Evolutionary conservation across 2,329 filamentous ascomycete species (phyloP).

Genomic region (Epichloe aotearoae): DNA sequence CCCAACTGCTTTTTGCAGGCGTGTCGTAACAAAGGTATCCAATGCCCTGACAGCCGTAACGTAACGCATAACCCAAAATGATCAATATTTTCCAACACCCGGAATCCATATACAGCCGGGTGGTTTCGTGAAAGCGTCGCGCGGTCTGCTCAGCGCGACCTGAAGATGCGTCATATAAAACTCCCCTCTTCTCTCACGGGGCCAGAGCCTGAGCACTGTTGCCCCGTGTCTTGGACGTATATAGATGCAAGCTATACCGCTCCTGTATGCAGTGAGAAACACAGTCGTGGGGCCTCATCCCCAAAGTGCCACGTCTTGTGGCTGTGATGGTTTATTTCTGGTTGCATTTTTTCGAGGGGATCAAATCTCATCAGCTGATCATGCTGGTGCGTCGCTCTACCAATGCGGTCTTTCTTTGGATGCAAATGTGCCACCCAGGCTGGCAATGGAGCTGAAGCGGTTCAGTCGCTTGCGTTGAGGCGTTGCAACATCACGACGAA

Average conservation of each 20-base stretch:
- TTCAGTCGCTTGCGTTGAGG: slow-evolving; percentile 36
- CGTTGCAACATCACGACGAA: slow-evolving; percentile 13
- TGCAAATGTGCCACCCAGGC: slow-evolving; percentile 30
- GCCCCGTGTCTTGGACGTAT: background rate
- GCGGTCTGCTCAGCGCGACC: background rate
- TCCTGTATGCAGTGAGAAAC: background rate
- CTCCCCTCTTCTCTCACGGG: background rate
- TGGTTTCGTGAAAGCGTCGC: slow-evolving; percentile 1
- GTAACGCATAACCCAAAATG: background rate
- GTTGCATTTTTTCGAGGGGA: background rate
- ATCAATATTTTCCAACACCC: background rate
- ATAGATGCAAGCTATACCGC: background rate
- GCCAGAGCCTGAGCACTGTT: background rate
- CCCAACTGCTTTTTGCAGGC: background rate
- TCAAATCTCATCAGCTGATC: slow-evolving; percentile 17
- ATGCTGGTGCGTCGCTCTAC: slow-evolving; percentile 30
- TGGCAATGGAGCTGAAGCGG: slow-evolving; percentile 43
- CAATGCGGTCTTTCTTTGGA: slow-evolving; percentile 19
- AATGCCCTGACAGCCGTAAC: background rate
- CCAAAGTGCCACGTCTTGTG: background rate
- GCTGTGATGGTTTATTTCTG: background rate
- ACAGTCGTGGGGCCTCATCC: background rate
- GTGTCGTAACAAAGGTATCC: background rate
- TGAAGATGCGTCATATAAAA: background rate
- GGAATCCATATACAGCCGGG: background rate